Conservation (phyloP, 2,329 filamentous ascomycete genomes). For the Penicillium griseofulvum region DNA sequence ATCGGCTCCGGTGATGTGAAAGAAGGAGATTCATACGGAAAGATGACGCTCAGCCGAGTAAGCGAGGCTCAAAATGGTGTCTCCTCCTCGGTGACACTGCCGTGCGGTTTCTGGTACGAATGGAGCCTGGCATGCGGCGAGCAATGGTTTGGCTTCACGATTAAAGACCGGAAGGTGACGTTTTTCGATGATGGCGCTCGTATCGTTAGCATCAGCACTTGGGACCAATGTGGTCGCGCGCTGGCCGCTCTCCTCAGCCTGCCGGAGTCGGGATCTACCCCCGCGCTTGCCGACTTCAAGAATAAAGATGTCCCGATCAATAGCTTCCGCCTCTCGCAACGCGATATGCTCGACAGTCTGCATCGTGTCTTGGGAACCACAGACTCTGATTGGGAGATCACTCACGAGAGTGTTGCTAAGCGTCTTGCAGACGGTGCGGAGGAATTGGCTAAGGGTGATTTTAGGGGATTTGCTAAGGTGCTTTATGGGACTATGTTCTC, state of each 20-base stretch:
- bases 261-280: slow-evolving; percentile 39
- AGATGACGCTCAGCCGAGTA: slow-evolving; percentile 15
- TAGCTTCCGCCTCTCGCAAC: slow-evolving; percentile 59
- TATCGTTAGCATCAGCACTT: slow-evolving; percentile 60
- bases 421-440: slow-evolving; percentile 11
- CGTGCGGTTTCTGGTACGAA: slow-evolving; percentile 55
- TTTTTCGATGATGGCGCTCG: slow-evolving; percentile 57
- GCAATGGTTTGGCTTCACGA: slow-evolving; percentile 49
- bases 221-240: slow-evolving; percentile 54
- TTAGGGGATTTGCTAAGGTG: slow-evolving; percentile 9
- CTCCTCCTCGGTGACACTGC: slow-evolving; percentile 43
- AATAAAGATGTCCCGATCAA: slow-evolving; percentile 52
- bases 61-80: slow-evolving; percentile 37
- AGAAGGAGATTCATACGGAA: slow-evolving; percentile 28
- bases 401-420: slow-evolving; percentile 8
- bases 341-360: slow-evolving; percentile 61
- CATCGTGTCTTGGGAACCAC: slow-evolving; percentile 56
- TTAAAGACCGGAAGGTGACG: slow-evolving; percentile 42
- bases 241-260: slow-evolving; percentile 53
- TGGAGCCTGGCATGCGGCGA: slow-evolving; percentile 42
- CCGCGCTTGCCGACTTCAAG: slow-evolving; percentile 20
- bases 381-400: slow-evolving; percentile 56
- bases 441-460: slow-evolving; percentile 2
- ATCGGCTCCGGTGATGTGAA: slow-evolving; percentile 19
- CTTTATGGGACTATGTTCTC: slow-evolving; percentile 11